A percentile compares a stretch with the other conserved stretches of the same genome.
Conservation (phyloP, 1,284 basidiomycete species). For the Coniferiporia weirii region DNA sequence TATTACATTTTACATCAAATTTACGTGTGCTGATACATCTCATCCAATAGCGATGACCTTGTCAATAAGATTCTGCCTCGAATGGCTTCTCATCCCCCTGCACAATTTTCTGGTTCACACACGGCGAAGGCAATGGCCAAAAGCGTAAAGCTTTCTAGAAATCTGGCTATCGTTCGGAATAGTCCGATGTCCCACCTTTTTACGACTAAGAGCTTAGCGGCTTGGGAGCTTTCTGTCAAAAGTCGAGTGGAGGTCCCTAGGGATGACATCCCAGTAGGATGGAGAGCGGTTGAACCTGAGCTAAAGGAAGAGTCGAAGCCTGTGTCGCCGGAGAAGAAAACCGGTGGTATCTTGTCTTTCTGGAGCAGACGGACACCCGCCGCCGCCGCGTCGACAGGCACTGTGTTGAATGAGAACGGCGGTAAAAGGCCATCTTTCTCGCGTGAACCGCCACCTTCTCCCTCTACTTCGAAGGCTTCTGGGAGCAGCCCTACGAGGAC, state of each 20-base stretch:
- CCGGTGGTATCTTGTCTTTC: constrained; percentile 62
- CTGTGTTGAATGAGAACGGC: not conserved
- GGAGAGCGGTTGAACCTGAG: constrained; percentile 49
- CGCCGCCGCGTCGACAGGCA: constrained; percentile 16
- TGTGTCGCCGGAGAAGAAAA: constrained; percentile 39
- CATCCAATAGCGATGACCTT: constrained; percentile 33
- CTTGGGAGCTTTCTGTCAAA: constrained; percentile 68
- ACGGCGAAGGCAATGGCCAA: constrained; percentile 52
- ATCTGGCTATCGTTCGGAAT: constrained; percentile 42
- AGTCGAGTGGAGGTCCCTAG: constrained; percentile 41
- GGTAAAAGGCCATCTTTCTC: constrained; percentile 8
- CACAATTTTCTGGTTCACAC: constrained; percentile 49
- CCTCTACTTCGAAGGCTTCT: constrained; percentile 2
- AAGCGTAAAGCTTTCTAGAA: constrained; percentile 56
- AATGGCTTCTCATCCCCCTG: constrained; percentile 36
- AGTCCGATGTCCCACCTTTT: constrained; percentile 64
- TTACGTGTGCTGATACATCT: constrained; percentile 1
- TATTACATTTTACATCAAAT: constrained; percentile 20
- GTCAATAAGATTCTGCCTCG: constrained; percentile 34
- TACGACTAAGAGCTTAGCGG: constrained; percentile 60
- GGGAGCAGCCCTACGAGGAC: constrained; percentile 22
- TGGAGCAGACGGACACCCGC: constrained; percentile 40
- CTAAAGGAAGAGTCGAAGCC: constrained; percentile 41
- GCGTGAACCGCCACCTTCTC: not conserved
- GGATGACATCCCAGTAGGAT: constrained; percentile 59